Conservation (phyloP, 352 stramenopile species). For the Pythium scleroteichum region DNA sequence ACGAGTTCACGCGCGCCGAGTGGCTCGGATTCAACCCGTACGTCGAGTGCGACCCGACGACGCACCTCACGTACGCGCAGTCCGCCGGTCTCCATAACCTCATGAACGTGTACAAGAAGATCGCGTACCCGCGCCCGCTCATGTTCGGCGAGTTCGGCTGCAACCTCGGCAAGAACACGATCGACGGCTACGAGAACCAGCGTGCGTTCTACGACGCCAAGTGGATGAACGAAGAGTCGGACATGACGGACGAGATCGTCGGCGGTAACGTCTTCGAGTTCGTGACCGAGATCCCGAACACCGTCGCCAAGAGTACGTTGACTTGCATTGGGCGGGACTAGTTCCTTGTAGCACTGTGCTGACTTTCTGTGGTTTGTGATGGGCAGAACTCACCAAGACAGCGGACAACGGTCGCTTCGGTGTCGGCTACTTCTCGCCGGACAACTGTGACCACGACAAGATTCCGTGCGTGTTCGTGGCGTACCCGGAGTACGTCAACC, state of each 20-base stretch:
- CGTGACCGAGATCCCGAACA: conserved; percentile 41
- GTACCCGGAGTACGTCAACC: conserved; percentile 52
- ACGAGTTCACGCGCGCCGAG: conserved; percentile 46
- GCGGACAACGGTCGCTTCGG: conserved; percentile 45
- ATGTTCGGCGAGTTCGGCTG: conserved; percentile 66
- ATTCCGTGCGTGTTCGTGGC: conserved; percentile 40
- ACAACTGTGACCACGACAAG: conserved; percentile 48
- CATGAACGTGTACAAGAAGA: conserved; percentile 46
- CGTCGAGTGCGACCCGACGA: conserved; percentile 49
- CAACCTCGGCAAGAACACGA: conserved; percentile 50
- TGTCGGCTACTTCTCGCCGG: conserved; percentile 46
- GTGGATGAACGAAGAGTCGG: conserved; percentile 46
- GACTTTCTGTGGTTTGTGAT: background rate
- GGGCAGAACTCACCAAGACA: conserved; percentile 33
- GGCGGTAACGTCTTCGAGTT: conserved; percentile 49
- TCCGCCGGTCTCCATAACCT: conserved; percentile 45
- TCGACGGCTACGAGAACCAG: conserved; percentile 52
- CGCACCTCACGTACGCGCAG: conserved; percentile 39
- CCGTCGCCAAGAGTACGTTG: conserved; percentile 17
- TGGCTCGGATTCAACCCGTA: conserved; percentile 62
- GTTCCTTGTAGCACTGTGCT: conserved; percentile 2
- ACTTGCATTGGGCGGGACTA: no score
- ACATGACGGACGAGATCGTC: conserved; percentile 44
- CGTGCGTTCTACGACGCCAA: conserved; percentile 51
- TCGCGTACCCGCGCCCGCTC: conserved; percentile 41